Base-by-base conservation (phyloP, 148 eudicot genomes). In the Bassia scoparia region DNA sequence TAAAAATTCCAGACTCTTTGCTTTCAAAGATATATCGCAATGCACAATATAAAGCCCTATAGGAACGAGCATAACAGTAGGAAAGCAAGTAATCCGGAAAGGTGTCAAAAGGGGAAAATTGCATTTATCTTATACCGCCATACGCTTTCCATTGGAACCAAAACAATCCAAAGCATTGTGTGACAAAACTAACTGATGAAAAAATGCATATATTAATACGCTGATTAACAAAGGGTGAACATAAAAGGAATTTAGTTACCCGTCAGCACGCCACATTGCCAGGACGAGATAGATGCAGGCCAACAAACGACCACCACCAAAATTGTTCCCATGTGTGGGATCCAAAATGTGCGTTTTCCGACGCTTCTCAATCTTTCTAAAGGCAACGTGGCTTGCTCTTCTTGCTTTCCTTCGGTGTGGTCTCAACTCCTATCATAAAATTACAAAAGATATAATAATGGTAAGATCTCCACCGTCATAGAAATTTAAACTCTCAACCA, bases 251-350 rank as follows among this genome's bases (percentile, higher is more conserved):
- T 5, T 14, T 14, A 41, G 69, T 50, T 81, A 89, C 93, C 93
- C 93, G 71, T 89, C 94, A 76, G 86, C 82, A 73, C 90, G 53
- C 95, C 95, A 75, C 91, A 89, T 76, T 89, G 95, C 95, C 95
- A 69, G 95, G 95, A 61, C 95, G 86, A 20, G 95, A 89, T 33
- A 84, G 68, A 89, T 89, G 53, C 87, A 83, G 43, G 95, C 95
- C 69, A 89, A 78, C 63, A 89, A 44, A 74, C 95, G 88, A 11
- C 95, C 95, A 71, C 91, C 68, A 10, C 84, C 71, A n/a, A 61
- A 89, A 89, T 69, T 89, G 95, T 63, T 89, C 95, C 95, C 26
- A 89, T 82, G 72, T 89, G 91, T 1, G 85, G 35, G 56, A n/a
- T 87, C 91, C 35, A 89, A 72, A 89, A 72, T 15, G 78, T 78